These are phyloP conservation scores for Inga oerstediana DNA, from an alignment of 306 rosid genomes.

Conservation along the genomic window DNA sequence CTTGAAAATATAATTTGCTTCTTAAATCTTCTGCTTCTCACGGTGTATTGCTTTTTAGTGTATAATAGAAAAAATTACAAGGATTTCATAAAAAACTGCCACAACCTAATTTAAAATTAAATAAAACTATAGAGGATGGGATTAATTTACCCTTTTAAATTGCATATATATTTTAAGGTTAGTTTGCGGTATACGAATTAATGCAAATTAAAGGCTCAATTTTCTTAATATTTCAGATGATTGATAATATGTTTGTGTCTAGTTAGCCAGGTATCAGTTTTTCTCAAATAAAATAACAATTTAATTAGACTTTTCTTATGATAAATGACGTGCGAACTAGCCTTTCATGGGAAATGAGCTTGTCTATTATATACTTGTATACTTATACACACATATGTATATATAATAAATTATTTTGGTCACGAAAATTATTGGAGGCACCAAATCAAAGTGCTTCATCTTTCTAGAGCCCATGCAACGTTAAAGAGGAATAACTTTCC, in stretches of 20 bases:
- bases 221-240: not conserved
- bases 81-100: no score
- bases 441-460: not conserved
- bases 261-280: not conserved
- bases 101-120: no score
- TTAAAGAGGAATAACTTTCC: not conserved
- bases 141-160: no score
- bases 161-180: no score
- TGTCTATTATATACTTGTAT: no score
- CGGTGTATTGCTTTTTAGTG: no score
- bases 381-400: no score
- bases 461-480: not conserved
- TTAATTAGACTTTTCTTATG: not conserved
- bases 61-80: no score
- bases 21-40: no score
- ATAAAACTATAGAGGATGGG: no score
- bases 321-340: not conserved
- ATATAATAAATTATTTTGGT: not conserved
- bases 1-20: no score
- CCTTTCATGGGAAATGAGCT: not conserved
- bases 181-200: no score
- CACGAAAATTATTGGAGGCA: not conserved
- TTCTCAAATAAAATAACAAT: not conserved
- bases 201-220: not conserved
- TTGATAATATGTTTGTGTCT: not conserved